phyloP scores from a whole-genome alignment of 2,329 filamentous ascomycete genomes.

The Aspergillus spinulosporus region DNA sequence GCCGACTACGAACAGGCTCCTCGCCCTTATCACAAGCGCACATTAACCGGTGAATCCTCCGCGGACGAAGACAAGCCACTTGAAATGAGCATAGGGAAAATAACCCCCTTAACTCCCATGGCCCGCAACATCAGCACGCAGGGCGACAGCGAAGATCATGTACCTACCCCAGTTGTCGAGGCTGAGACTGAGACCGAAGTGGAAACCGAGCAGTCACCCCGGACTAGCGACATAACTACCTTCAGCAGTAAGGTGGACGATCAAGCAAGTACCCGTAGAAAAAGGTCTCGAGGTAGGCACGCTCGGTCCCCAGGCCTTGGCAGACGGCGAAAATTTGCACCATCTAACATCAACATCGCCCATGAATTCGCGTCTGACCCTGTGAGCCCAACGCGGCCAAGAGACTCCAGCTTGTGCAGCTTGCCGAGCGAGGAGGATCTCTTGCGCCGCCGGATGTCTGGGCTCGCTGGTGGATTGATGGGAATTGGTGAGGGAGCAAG shows the following conservation, averaged over 20 bases:
- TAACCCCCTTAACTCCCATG: conserved; percentile 24
- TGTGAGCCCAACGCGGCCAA: conserved; percentile 23
- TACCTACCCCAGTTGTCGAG: neutral
- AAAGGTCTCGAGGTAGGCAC: conserved; percentile 16
- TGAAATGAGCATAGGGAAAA: conserved; percentile 69
- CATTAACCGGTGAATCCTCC: conserved; percentile 59
- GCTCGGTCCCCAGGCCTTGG: conserved; percentile 13
- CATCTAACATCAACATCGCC: conserved; percentile 23
- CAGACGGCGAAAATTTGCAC: conserved; percentile 16
- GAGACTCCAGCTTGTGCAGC: conserved; percentile 52
- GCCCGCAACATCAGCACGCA: conserved; percentile 6
- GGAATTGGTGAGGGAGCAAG: conserved; percentile 42
- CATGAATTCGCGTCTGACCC: conserved; percentile 24
- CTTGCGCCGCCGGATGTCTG: conserved; percentile 57
- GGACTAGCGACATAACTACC: too few species aligned
- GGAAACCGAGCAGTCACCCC: neutral
- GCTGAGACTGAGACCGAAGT: neutral
- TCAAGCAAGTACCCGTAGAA: neutral
- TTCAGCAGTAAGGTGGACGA: neutral
- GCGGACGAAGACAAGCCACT: conserved; percentile 79
- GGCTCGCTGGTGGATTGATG: conserved; percentile 55
- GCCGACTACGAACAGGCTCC: conserved; percentile 15
- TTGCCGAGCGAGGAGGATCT: conserved; percentile 59
- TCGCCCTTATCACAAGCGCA: conserved; percentile 49
- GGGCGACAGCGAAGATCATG: neutral